These are phyloP conservation scores for Lipomyces anomalus DNA, from an alignment of 805 yeast species.

Conservation along the genomic window DNA sequence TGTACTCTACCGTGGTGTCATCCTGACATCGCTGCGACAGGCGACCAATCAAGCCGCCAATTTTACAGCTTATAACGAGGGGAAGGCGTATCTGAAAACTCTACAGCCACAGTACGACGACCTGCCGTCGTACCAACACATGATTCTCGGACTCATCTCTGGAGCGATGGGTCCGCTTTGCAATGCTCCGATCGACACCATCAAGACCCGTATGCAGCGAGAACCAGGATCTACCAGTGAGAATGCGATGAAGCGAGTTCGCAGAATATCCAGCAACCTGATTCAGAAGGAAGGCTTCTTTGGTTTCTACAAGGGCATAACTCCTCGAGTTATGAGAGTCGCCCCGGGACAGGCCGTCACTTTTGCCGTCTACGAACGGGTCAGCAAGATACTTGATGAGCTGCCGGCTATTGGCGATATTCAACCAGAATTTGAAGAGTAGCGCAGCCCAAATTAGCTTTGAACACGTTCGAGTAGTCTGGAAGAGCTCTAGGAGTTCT, in stretches of 20 bases:
- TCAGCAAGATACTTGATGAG: slow-evolving; percentile 56
- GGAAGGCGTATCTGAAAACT: slow-evolving; percentile 64
- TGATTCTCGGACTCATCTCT: slow-evolving; percentile 79
- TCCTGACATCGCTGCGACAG: slow-evolving; percentile 94
- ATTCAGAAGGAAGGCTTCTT: slow-evolving; percentile 82
- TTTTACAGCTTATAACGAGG: slow-evolving; percentile 87
- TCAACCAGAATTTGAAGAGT: too few relatives aligned
- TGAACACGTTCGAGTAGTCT: too few relatives aligned
- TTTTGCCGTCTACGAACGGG: slow-evolving; percentile 90
- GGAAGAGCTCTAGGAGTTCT: too few relatives aligned
- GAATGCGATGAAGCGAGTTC: slow-evolving; percentile 71
- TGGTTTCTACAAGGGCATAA: slow-evolving; percentile 92
- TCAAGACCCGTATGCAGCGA: slow-evolving; percentile 93
- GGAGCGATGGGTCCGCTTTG: slow-evolving; percentile 98
- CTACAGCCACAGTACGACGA: slow-evolving; percentile 47
- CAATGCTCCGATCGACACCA: slow-evolving; percentile 95
- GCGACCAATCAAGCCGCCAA: slow-evolving; percentile 98
- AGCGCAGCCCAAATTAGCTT: too few relatives aligned
- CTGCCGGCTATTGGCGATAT: slow-evolving; percentile 14
- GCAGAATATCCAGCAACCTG: slow-evolving; percentile 72
- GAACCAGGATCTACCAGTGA: slow-evolving; percentile 59
- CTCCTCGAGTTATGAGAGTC: slow-evolving; percentile 98
- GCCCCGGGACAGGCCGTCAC: slow-evolving; percentile 99
- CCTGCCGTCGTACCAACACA: slow-evolving; percentile 92
- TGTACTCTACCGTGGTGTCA: slow-evolving; percentile 89